These are phyloP conservation scores for Sclerotiophoma versabilis DNA, from an alignment of 2,329 filamentous ascomycete genomes.

Conservation along the genomic window DNA sequence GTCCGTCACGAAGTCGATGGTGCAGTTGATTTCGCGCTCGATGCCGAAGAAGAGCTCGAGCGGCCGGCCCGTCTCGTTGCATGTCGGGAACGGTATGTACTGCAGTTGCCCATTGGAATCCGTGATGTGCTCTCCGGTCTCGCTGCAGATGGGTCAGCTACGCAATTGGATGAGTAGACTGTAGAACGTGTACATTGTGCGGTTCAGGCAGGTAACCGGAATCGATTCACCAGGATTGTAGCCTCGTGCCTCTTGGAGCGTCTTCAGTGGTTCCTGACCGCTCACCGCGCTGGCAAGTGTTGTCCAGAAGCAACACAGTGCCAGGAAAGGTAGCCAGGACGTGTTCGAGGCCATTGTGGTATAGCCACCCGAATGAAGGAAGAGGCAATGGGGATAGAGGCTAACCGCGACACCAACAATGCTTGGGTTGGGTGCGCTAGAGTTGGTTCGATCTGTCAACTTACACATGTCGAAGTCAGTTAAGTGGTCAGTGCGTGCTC, in stretches of 20 bases:
- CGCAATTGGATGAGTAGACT: not conserved
- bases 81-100: constrained; percentile 89
- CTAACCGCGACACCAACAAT: constrained; percentile 4
- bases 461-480: constrained; percentile 3
- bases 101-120: constrained; percentile 81
- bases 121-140: constrained; percentile 88
- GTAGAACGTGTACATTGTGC: constrained; percentile 54
- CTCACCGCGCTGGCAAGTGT: constrained; percentile 49
- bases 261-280: constrained; percentile 52
- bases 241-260: constrained; percentile 44
- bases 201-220: constrained; percentile 60
- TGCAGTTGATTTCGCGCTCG: constrained; percentile 83
- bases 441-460: constrained; percentile 12
- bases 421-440: constrained; percentile 4
- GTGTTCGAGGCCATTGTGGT: not conserved
- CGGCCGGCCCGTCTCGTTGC: constrained; percentile 84
- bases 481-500: not conserved
- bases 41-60: constrained; percentile 88
- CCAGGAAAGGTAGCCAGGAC: constrained; percentile 34
- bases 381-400: not conserved
- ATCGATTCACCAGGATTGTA: constrained; percentile 59
- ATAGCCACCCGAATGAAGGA: too few species aligned
- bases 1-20: constrained; percentile 77
- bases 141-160: constrained; percentile 59
- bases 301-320: constrained; percentile 39